Evolutionary conservation across 768 basidiomycete species (phyloP).

Genomic region (Tulasnella sp.): DNA sequence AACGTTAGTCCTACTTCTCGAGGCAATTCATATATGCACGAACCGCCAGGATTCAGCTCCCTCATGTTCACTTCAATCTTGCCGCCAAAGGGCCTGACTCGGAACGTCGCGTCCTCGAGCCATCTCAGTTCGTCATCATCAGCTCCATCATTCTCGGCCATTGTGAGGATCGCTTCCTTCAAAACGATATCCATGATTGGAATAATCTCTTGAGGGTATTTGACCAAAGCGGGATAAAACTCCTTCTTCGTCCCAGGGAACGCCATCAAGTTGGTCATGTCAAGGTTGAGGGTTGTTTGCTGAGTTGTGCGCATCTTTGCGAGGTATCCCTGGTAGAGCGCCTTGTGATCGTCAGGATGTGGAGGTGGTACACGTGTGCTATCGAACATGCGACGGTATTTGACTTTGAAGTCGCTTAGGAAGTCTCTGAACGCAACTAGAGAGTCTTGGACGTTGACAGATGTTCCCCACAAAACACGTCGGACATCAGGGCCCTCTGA

Average conservation of each 20-base stretch:
- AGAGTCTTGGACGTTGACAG: slow-evolving; percentile 80
- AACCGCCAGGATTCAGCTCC: slow-evolving; percentile 86
- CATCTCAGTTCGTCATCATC: slow-evolving; percentile 64
- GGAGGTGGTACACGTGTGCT: slow-evolving; percentile 48
- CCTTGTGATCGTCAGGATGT: slow-evolving; percentile 51
- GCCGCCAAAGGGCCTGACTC: slow-evolving; percentile 79
- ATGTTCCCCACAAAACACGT: slow-evolving; percentile 95
- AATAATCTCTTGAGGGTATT: slow-evolving; percentile 95
- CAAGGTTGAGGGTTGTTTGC: slow-evolving; percentile 88
- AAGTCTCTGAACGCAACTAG: slow-evolving; percentile 89
- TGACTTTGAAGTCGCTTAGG: slow-evolving; percentile 84
- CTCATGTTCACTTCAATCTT: slow-evolving; percentile 77
- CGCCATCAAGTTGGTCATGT: slow-evolving; percentile 72
- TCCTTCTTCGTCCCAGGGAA: slow-evolving; percentile 72
- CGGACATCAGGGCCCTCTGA: slow-evolving; percentile 75
- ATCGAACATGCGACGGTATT: slow-evolving; percentile 70
- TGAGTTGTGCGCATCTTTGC: slow-evolving; percentile 81
- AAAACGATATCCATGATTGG: slow-evolving; percentile 96
- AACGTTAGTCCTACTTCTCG: neutral
- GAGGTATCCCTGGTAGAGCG: slow-evolving; percentile 68
- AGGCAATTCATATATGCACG: slow-evolving; percentile 19
- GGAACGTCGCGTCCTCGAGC: slow-evolving; percentile 33
- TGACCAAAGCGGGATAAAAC: slow-evolving; percentile 69
- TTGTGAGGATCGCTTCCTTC: slow-evolving; percentile 84
- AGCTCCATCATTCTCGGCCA: slow-evolving; percentile 71